These are phyloP conservation scores for Thuja plicata DNA, from an alignment of 83 land plant species.

Conservation along the genomic window DNA sequence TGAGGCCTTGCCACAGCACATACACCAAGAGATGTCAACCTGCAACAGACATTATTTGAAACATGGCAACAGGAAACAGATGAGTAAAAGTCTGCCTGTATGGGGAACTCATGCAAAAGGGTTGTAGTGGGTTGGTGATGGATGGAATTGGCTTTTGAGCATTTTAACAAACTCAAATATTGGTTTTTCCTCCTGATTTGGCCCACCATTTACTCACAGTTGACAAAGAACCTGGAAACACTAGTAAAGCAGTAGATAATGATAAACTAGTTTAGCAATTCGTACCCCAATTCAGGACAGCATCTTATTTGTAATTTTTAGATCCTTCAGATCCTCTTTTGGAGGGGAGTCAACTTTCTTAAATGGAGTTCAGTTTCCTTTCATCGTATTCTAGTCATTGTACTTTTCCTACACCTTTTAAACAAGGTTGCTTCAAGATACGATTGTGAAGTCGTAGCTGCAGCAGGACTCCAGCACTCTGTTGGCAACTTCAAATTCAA, in stretches of 20 bases:
- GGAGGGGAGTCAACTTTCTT: background rate
- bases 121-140: background rate
- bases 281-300: background rate
- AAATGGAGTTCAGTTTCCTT: background rate
- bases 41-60: background rate
- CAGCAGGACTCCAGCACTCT: background rate
- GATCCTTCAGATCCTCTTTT: background rate
- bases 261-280: background rate
- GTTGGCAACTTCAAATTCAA: too few species aligned
- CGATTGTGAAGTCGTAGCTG: background rate
- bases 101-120: background rate
- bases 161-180: background rate
- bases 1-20: background rate
- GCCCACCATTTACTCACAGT: background rate
- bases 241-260: background rate
- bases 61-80: background rate
- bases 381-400: too few species aligned
- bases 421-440: background rate
- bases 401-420: background rate
- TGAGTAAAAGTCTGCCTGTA: background rate
- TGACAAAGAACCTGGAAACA: background rate
- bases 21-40: background rate
- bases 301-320: background rate
- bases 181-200: background rate
- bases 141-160: background rate